Evolutionary conservation across 768 basidiomycete species (phyloP).

Genomic region (Leccinum longicurvipes): DNA sequence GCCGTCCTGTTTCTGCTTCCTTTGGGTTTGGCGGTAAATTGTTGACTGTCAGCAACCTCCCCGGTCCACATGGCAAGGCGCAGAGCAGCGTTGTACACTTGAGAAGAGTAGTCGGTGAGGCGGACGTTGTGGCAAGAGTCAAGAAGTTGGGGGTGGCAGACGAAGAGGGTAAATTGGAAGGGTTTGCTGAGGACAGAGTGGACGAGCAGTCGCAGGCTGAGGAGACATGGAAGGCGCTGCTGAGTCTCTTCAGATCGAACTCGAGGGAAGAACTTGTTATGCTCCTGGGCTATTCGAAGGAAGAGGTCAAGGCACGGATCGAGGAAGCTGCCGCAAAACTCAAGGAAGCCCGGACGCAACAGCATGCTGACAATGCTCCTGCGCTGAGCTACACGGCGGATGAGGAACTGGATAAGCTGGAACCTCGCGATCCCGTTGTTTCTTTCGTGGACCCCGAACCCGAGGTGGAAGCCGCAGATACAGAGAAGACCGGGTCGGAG

Average conservation of each 20-base stretch:
- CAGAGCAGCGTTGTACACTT: conserved; percentile 83
- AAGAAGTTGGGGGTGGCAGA: conserved; percentile 61
- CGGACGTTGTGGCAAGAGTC: conserved; percentile 70
- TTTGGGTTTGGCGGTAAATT: conserved; percentile 94
- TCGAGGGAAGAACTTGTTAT: conserved; percentile 89
- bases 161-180: conserved; percentile 52
- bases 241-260: conserved; percentile 83
- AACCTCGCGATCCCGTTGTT: conserved; percentile 69
- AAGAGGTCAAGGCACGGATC: conserved; percentile 74
- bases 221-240: conserved; percentile 83
- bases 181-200: conserved; percentile 63
- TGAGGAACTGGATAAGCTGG: conserved; percentile 43
- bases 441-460: conserved; percentile 72
- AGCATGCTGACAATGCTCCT: conserved; percentile 24
- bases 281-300: conserved; percentile 89
- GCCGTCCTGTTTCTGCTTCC: conserved; percentile 72
- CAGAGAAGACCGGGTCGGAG: conserved; percentile 56
- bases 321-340: conserved; percentile 78
- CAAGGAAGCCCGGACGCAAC: conserved; percentile 40
- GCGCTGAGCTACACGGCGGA: conserved; percentile 32
- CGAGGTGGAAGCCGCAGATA: conserved; percentile 25
- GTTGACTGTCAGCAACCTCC: conserved; percentile 76
- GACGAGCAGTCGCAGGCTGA: conserved; percentile 31
- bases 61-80: conserved; percentile 66
- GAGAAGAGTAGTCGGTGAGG: conserved; percentile 74